Evolutionary conservation across 345 rosid species (phyloP).

Genomic region (Pugionium dolabratum): DNA sequence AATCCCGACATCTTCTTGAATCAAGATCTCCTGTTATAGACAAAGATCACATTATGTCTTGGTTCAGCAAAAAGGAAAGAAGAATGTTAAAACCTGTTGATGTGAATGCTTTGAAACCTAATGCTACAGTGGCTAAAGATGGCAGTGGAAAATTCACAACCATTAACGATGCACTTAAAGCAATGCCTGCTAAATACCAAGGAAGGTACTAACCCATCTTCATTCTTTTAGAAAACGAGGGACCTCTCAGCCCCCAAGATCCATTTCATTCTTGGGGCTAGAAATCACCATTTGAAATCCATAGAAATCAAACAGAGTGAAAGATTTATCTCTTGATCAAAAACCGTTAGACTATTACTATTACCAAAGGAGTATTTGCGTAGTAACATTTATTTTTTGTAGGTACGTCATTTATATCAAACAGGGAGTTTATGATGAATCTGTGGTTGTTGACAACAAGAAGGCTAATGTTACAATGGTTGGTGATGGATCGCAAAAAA

Average conservation of each 20-base stretch:
- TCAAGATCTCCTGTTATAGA: slow-evolving; percentile 1
- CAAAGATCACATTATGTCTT: slow-evolving; percentile 44
- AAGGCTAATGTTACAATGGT: slow-evolving; percentile 63
- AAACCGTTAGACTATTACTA: background rate
- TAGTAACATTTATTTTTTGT: background rate
- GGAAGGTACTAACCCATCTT: slow-evolving; percentile 52
- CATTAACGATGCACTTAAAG: slow-evolving; percentile 61
- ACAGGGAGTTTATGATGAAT: slow-evolving; percentile 70
- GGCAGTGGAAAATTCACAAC: slow-evolving; percentile 79
- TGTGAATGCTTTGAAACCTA: slow-evolving; percentile 46
- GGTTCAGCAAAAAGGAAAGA: slow-evolving; percentile 64
- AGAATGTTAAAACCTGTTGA: slow-evolving; percentile 53
- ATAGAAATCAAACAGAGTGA: too few relatives aligned
- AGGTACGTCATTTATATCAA: slow-evolving; percentile 77
- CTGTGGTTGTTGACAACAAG: slow-evolving; percentile 52
- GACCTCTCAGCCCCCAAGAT: background rate
- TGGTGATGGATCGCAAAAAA: slow-evolving; percentile 89
- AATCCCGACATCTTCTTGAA: slow-evolving; percentile 52
- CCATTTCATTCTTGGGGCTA: background rate
- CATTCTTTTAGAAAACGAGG: background rate
- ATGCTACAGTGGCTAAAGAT: slow-evolving; percentile 74
- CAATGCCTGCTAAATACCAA: slow-evolving; percentile 55
- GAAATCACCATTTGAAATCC: too few relatives aligned
- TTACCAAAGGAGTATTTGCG: background rate
- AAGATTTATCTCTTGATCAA: too few relatives aligned